Percentiles rank a stretch among this genome's conserved stretches.
Evolutionary conservation across 352 stramenopile genomes (phyloP).

Genomic region (Phytopythium aichiense): DNA sequence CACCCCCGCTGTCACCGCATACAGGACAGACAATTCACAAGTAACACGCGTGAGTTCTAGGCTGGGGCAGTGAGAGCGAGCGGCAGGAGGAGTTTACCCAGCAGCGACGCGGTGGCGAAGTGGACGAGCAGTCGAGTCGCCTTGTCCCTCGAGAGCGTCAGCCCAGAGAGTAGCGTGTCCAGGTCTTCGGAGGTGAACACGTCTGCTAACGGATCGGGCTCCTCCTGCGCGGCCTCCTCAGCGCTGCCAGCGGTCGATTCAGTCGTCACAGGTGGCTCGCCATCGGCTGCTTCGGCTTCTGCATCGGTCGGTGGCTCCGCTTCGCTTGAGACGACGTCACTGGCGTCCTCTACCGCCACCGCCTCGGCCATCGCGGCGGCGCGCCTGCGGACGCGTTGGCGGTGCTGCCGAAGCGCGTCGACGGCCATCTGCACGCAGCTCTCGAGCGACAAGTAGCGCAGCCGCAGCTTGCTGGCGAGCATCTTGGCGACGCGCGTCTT

Average conservation of each 20-base stretch:
- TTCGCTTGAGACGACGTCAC: slow-evolving; percentile 5
- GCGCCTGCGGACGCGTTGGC: background rate
- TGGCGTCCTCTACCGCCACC: background rate
- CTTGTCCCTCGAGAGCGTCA: slow-evolving; percentile 17
- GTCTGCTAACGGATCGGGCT: slow-evolving; percentile 15
- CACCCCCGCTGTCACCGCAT: slow-evolving; percentile 33
- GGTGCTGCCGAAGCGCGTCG: slow-evolving; percentile 8
- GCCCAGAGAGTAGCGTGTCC: slow-evolving; percentile 27
- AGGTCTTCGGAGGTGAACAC: slow-evolving; percentile 39
- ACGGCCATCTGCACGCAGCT: slow-evolving; percentile 39
- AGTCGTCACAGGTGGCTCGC: background rate
- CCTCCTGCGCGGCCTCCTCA: slow-evolving; percentile 3
- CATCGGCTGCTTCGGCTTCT: background rate
- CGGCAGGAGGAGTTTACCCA: slow-evolving; percentile 18
- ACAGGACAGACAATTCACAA: background rate
- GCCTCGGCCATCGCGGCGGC: background rate
- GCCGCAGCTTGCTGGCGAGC: slow-evolving; percentile 33
- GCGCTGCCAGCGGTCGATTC: background rate
- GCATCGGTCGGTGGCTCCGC: slow-evolving; percentile 2
- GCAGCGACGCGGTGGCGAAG: slow-evolving; percentile 30
- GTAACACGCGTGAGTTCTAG: background rate
- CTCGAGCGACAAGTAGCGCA: slow-evolving; percentile 47
- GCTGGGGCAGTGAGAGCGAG: background rate
- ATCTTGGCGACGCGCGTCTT: slow-evolving; percentile 52
- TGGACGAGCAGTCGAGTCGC: slow-evolving; percentile 33